Evolutionary conservation across 192 early-diverging fungal species (phyloP).

Genomic region (Gigaspora rosea): DNA sequence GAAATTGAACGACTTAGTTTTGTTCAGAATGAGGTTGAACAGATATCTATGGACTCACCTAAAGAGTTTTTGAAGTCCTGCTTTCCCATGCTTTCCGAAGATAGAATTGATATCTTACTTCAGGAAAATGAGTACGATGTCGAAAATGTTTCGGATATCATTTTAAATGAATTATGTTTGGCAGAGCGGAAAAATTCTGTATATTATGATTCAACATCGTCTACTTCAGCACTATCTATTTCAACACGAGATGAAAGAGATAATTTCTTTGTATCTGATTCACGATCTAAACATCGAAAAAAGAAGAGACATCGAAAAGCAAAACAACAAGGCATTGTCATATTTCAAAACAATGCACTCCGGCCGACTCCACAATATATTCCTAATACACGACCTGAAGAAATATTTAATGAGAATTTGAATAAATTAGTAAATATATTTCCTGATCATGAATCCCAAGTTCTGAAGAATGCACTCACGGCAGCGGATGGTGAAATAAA

Average conservation of each 20-base stretch:
- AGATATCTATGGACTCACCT: not conserved
- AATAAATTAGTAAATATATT: slow-evolving; percentile 41
- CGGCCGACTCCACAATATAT: not conserved
- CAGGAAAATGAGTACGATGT: slow-evolving; percentile 5
- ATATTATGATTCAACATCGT: not conserved
- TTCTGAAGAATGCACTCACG: slow-evolving; percentile 43
- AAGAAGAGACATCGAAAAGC: slow-evolving; percentile 15
- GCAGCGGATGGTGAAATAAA: slow-evolving; percentile 35
- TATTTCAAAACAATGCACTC: slow-evolving; percentile 1
- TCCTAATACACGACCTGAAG: not conserved
- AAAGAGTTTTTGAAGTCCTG: slow-evolving; percentile 12
- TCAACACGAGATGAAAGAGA: not conserved
- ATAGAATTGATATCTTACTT: slow-evolving; percentile 1
- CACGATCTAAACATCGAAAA: slow-evolving; percentile 18
- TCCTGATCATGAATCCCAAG: slow-evolving; percentile 36
- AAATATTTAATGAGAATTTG: slow-evolving; percentile 38
- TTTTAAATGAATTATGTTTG: slow-evolving; percentile 5
- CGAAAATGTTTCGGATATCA: not conserved
- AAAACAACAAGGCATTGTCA: not conserved
- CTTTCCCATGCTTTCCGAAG: not conserved
- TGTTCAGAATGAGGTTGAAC: not conserved
- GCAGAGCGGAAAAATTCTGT: not conserved
- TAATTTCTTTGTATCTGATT: not conserved
- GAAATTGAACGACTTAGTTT: not conserved
- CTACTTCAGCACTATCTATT: not conserved